Percentiles rank a stretch among this genome's conserved stretches.
Evolutionary conservation across 1,139 yeast genomes (phyloP).

Genomic region (Saccharomyces hybrid): DNA sequence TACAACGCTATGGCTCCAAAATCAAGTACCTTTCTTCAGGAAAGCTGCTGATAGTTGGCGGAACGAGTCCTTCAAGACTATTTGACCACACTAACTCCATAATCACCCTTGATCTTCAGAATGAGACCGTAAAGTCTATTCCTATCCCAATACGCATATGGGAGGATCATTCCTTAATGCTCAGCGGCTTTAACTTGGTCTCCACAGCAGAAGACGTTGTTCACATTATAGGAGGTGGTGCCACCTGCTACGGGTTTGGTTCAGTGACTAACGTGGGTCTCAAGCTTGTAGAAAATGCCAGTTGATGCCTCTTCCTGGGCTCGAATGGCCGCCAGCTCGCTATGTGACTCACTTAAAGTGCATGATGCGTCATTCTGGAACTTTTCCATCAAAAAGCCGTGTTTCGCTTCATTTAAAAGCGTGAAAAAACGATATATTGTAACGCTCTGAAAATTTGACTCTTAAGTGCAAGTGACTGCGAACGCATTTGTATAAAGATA

Average conservation of each 20-base stretch:
- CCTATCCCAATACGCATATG: conserved; percentile 35
- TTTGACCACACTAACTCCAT: conserved; percentile 37
- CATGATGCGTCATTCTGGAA: conserved; percentile 3
- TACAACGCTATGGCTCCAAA: conserved; percentile 46
- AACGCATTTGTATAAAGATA: not conserved
- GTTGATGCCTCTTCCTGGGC: not conserved
- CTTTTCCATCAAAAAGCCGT: not conserved
- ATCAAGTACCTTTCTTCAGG: conserved; percentile 25
- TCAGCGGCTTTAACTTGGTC: conserved; percentile 50
- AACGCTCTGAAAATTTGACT: conserved; percentile 4
- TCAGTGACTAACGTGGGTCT: conserved; percentile 47
- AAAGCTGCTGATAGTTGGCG: conserved; percentile 49
- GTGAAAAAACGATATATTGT: not conserved
- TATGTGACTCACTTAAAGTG: conserved; percentile 16
- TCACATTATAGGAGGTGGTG: conserved; percentile 61
- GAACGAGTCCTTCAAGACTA: conserved; percentile 42
- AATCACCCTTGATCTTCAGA: conserved; percentile 32
- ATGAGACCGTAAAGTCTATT: conserved; percentile 25
- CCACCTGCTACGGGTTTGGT: conserved; percentile 80
- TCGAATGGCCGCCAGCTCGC: conserved; percentile 8
- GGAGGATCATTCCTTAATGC: conserved; percentile 35
- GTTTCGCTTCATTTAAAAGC: conserved; percentile 1
- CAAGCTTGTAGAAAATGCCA: conserved; percentile 3
- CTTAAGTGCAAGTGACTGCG: conserved; percentile 20
- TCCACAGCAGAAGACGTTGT: conserved; percentile 19